Evolutionary conservation across 1,139 yeast genomes (phyloP), one percentile per base, ranked within the genome.

Genomic region (Wickerhamomyces sp.): DNA sequence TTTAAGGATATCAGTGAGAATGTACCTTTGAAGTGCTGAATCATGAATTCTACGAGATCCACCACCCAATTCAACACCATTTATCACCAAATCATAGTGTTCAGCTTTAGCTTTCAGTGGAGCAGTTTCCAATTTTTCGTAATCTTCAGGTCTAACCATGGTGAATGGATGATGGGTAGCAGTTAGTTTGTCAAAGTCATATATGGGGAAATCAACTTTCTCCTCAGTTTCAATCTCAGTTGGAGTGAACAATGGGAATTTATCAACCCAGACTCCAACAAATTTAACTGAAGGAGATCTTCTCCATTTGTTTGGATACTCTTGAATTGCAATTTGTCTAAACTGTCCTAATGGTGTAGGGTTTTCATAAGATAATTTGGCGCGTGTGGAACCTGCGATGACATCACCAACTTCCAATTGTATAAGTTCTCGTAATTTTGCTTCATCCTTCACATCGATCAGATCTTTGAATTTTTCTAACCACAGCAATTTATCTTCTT

Each of bases 161-260:
- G 98, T 91, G 60, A 91, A 91, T 6, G 98, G 98, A 56, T 91
- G 98, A 55, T 91, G 98, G 0, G 96, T 89, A 0, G 97, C 75
- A 33, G 73, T 78, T 35, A 68, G 69, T 6, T 56, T 51, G 2
- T 52, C 38, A 24, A 49, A 55, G 47, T 77, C 72, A 53, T 85
- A 89, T 1, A 38, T 44, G 2, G 97, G 96, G 50, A 77, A 87
- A 3, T 55, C 62, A 6, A 40, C 45, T 10, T 52, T 61, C 1
- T 39, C 27, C 15, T 39, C 35, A 21, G 24, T 28, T 7, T 32
- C 37, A 11, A 53, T 44, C 38, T 78, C 88, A 2, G 61, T 52
- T 0, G 97, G 97, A 37, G 79, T 81, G 59, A 91, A 91, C 12
- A 93, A 64, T 1, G 99, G 99, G 61, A 91, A 91, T 39, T 87